These are phyloP conservation scores for Gnomoniopsis sp. DNA, from an alignment of 2,329 filamentous ascomycete species.

Conservation along the genomic window DNA sequence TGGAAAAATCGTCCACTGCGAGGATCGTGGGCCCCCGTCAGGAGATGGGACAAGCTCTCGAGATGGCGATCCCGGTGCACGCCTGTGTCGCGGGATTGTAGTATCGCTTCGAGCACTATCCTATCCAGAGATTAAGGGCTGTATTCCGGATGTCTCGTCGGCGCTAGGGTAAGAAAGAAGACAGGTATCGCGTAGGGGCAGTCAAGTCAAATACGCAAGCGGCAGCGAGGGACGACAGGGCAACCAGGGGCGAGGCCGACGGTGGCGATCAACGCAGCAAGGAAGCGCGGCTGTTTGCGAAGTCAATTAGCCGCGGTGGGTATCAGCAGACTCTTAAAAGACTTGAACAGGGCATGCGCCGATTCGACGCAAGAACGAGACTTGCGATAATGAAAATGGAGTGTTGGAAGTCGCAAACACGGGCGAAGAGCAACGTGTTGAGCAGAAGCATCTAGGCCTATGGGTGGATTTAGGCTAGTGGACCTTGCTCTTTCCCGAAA, in stretches of 20 bases:
- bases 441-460: no score
- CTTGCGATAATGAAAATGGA: constrained; percentile 2
- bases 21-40: not conserved
- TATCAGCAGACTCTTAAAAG: not conserved
- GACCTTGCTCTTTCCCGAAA: no score
- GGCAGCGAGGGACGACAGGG: not conserved
- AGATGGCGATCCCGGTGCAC: constrained; percentile 7
- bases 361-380: not conserved
- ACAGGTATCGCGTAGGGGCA: constrained; percentile 5
- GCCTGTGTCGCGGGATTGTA: constrained; percentile 11
- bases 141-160: not conserved
- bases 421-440: no score
- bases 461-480: no score
- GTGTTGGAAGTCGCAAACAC: not conserved
- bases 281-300: not conserved
- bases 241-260: constrained; percentile 7
- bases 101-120: constrained; percentile 4
- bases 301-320: not conserved
- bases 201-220: not conserved
- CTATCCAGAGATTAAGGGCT: not conserved
- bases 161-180: not conserved
- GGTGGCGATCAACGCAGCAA: constrained; percentile 10
- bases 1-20: not conserved
- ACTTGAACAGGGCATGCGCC: not conserved
- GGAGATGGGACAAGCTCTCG: constrained; percentile 5